phyloP scores from a whole-genome alignment of 2,329 filamentous ascomycete genomes.

The Chaetomium globosum region DNA sequence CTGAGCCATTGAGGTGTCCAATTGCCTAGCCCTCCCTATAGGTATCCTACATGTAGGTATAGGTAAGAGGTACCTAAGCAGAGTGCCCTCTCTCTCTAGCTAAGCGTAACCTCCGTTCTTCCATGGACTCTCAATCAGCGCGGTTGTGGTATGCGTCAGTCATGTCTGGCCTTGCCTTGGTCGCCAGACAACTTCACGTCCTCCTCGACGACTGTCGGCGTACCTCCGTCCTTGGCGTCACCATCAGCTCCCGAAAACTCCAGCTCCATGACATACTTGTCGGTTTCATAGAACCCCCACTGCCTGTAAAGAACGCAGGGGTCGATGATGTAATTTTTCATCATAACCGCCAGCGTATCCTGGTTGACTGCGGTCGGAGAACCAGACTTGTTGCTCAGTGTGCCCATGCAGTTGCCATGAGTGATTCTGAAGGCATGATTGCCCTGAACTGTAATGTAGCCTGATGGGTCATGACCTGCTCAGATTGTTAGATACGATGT shows the following conservation, averaged over 20 bases:
- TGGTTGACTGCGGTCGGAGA: background rate
- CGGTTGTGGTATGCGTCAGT: too few relatives aligned
- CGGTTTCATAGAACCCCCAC: background rate
- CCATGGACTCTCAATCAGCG: too few relatives aligned
- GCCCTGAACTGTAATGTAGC: conserved; percentile 1
- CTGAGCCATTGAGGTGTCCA: too few relatives aligned
- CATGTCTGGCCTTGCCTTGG: too few relatives aligned
- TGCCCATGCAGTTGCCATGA: background rate
- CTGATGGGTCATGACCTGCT: background rate
- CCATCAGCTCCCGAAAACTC: background rate
- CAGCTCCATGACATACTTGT: background rate
- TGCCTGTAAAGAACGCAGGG: background rate
- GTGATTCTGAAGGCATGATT: background rate
- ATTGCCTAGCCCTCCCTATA: too few relatives aligned
- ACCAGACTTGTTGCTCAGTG: background rate
- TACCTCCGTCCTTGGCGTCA: background rate
- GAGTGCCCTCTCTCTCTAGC: too few relatives aligned
- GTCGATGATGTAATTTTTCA: conserved; percentile 4
- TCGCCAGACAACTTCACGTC: too few relatives aligned
- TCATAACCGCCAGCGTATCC: background rate
- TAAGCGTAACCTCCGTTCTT: too few relatives aligned
- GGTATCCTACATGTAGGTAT: too few relatives aligned
- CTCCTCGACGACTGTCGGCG: too few relatives aligned
- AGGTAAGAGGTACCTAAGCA: too few relatives aligned
- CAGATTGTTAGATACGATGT: background rate